Evolutionary conservation across 2,329 filamentous ascomycete genomes (phyloP).

Genomic region (Xylariaceae sp.): DNA sequence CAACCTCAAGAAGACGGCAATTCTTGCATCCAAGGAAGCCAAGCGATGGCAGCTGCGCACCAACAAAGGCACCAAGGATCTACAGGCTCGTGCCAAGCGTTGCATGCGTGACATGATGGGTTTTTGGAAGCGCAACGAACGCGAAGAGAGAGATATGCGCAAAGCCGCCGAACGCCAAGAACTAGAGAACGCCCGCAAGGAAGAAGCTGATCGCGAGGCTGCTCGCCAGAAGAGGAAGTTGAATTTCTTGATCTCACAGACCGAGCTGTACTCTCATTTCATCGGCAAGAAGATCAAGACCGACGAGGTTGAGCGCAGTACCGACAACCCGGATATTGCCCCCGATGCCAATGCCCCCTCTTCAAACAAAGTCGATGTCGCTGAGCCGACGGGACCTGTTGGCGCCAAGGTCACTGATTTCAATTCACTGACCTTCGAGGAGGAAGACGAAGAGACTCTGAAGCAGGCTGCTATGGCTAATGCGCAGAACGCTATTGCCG

Average conservation of each 20-base stretch:
- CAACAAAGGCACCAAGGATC: constrained; percentile 98
- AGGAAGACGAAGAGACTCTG: constrained; percentile 81
- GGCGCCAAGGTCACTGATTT: constrained; percentile 83
- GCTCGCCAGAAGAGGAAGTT: constrained; percentile 97
- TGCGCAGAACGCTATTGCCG: constrained; percentile 90
- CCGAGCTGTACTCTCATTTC: constrained; percentile 97
- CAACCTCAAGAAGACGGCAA: constrained; percentile 97
- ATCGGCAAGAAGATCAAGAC: constrained; percentile 99
- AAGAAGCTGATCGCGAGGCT: constrained; percentile 94
- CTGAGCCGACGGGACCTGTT: constrained; percentile 52
- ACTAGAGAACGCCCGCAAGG: constrained; percentile 92
- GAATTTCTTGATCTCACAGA: constrained; percentile 98
- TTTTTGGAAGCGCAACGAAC: constrained; percentile 99
- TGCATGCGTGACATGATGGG: constrained; percentile 99
- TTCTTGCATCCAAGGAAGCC: constrained; percentile 94
- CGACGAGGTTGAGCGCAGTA: constrained; percentile 86
- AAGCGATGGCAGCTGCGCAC: constrained; percentile 96
- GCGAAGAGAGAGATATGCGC: constrained; percentile 90
- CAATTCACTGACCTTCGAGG: constrained; percentile 92
- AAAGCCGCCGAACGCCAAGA: constrained; percentile 95
- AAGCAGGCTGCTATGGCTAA: constrained; percentile 88
- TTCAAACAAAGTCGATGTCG: constrained; percentile 47
- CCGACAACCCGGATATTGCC: constrained; percentile 73
- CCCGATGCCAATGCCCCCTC: constrained; percentile 48
- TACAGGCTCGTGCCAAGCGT: constrained; percentile 92